phyloP scores from a whole-genome alignment of 2,329 filamentous ascomycete species.

The Zalaria sp. region DNA sequence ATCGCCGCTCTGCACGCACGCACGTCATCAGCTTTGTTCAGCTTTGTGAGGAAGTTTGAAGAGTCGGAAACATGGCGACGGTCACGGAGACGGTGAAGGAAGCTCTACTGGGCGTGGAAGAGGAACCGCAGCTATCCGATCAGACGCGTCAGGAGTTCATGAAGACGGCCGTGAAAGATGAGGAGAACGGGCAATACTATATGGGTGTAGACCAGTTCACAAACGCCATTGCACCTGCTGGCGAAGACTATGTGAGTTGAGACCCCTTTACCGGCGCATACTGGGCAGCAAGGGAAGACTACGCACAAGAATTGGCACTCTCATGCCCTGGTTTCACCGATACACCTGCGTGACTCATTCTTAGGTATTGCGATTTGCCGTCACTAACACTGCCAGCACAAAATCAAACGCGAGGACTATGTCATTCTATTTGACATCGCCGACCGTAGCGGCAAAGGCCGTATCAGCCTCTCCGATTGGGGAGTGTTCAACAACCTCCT shows the following conservation, averaged over 20 bases:
- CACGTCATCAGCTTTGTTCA: no score
- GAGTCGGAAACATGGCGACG: constrained; percentile 15
- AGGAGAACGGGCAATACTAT: constrained; percentile 59
- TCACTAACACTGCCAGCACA: constrained; percentile 49
- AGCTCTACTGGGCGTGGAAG: constrained; percentile 49
- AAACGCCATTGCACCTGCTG: constrained; percentile 70
- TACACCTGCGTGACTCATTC: no score
- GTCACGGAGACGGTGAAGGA: constrained; percentile 57
- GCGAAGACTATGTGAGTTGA: constrained; percentile 67
- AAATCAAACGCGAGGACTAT: constrained; percentile 94
- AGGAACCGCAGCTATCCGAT: constrained; percentile 48
- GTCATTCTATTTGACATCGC: constrained; percentile 84
- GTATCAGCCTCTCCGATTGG: constrained; percentile 74
- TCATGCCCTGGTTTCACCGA: no score
- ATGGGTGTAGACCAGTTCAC: constrained; percentile 83
- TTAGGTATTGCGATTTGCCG: no score
- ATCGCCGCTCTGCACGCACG: no score
- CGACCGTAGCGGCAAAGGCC: constrained; percentile 61
- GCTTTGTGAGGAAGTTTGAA: no score
- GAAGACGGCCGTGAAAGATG: constrained; percentile 61
- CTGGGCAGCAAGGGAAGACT: neutral
- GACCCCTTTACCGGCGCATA: neutral
- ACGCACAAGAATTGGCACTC: neutral
- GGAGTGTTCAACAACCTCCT: constrained; percentile 87
- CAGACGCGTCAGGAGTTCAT: constrained; percentile 66